A percentile compares a stretch with the other conserved stretches of the same genome.
phyloP scores from a whole-genome alignment of 2,329 filamentous ascomycete genomes.

The Phialophora verrucosa region DNA sequence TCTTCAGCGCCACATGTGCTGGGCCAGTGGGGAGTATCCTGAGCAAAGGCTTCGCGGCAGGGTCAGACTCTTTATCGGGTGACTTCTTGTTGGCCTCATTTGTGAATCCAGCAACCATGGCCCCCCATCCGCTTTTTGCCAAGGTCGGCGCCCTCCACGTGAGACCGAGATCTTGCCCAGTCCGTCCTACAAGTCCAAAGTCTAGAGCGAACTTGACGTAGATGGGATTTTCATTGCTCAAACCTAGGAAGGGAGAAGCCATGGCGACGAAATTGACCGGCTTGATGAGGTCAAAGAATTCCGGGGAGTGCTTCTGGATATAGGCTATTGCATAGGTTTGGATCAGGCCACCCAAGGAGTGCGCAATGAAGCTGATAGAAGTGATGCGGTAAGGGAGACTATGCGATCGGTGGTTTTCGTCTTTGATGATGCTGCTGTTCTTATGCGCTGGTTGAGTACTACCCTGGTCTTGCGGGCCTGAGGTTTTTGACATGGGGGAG shows the following conservation, averaged over 20 bases:
- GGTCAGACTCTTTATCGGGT: conserved; percentile 71
- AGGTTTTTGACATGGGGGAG: conserved; percentile 43
- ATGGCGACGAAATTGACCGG: conserved; percentile 96
- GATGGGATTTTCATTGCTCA: conserved; percentile 95
- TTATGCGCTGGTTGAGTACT: conserved; percentile 57
- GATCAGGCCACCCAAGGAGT: conserved; percentile 86
- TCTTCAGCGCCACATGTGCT: conserved; percentile 78
- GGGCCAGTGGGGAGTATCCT: conserved; percentile 79
- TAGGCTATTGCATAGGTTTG: conserved; percentile 83
- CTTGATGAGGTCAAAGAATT: conserved; percentile 76
- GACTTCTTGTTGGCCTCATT: conserved; percentile 54
- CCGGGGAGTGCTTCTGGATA: conserved; percentile 83
- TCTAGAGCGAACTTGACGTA: conserved; percentile 98
- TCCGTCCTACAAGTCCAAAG: conserved; percentile 93
- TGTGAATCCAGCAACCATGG: conserved; percentile 72
- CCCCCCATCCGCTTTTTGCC: conserved; percentile 73
- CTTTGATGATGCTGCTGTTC: conserved; percentile 64
- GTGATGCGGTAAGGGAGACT: conserved; percentile 68
- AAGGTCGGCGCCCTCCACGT: conserved; percentile 82
- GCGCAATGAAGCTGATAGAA: conserved; percentile 86
- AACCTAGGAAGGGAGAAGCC: conserved; percentile 79
- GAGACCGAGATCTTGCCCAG: conserved; percentile 90
- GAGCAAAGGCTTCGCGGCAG: conserved; percentile 77
- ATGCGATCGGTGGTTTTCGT: conserved; percentile 49
- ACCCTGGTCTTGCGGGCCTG: conserved; percentile 14